Base-by-base conservation (phyloP, 768 basidiomycete species). In the Rhodosporidiobolus sp. region DNA sequence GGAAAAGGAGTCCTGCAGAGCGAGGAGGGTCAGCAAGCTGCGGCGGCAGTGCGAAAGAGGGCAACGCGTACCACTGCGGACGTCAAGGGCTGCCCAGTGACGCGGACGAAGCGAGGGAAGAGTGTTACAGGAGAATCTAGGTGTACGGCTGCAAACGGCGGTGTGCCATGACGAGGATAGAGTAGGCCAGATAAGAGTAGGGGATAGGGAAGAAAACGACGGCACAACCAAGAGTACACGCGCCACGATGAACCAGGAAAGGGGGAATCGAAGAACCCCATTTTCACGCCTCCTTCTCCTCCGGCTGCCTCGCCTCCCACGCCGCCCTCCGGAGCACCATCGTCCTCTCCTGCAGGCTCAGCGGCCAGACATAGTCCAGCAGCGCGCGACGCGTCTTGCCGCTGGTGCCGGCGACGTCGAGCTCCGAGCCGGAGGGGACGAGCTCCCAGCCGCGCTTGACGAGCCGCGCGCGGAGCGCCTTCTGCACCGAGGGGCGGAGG, bases 401-500 rank as follows among this genome's bases (percentile, higher is more conserved):
- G 52, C 14, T 28, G n/a, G n/a, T n/a, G n/a, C n/a, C n/a, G 38
- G 38, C 38, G 14, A 43, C 14, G 38, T 43, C 38, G 38, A 43
- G 38, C 38, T 43, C 38, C 38, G 38, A 43, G 38, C 38, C 38
- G 38, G 38, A 7, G 38, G 67, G 48, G 50, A 67, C 71, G 28
- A 72, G 55, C 52, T 64, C 54, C 17, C 68, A 63, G 3, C 73
- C 69, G 22, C 48, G n/a, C 32, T 65, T 59, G 6, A 70, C 65
- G 32, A 76, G 48, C 38, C 22, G 26, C 3, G 6, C 12, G 22
- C 22, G 22, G 8, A 72, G 53, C 11, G 22, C 26, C 5, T 16
- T 26, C 46, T 76, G 64, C 22, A 72, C 65, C 45, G 34, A 24
- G 4, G 74, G 70, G 20, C 70, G 64, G 22, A 76, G 55, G 0